Base-by-base conservation (phyloP, 2,329 filamentous ascomycete genomes). In the Microsporum canis region DNA sequence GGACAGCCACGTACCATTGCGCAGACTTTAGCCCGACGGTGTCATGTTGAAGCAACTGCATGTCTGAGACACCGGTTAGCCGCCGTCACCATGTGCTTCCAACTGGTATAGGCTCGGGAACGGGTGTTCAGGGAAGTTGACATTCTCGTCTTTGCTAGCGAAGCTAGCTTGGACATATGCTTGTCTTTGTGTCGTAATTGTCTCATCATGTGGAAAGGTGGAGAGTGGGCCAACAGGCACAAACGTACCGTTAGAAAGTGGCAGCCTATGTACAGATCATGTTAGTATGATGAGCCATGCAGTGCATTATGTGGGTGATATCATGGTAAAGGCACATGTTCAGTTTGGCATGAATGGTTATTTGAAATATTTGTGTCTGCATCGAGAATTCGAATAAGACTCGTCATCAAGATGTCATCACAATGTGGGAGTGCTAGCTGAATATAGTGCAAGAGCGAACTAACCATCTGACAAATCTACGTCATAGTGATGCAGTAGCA, bases 111-210 rank as follows among this genome's bases (percentile, higher is more conserved):
- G 8, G 4, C 10, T 59, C 45, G 23, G 31, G 8, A 59, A 33
- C 38, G 8, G 17, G 31, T 31, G 23, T 8, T 45, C 57, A 36
- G 41, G n/a, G 23, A 59, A 7, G 31, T 71, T 74, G 78, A 80
- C 75, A 72, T 71, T 78, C 67, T 82, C 80, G 77, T 82, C 80
- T 77, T 76, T 61, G 71, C 70, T 70, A 66, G 64, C 41, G 31
- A 70, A 69, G 70, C 69, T 67, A 66, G 84, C 90, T 95, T 86
- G 82, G 90, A 95, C 89, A 95, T 95, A 95, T 95, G 89, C 89
- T 95, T 95, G 90, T 95, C 89, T 84, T 85, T 87, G 36, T 80
- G 82, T 81, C 79, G 80, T 83, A 87, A 90, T 84, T 76, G 80
- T 75, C 82, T 94, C 89, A 94, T 94, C 89, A 94, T 84, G 23